These are phyloP conservation scores for Neurospora intermedia DNA, from an alignment of 495 filamentous ascomycete species.

Conservation along the genomic window DNA sequence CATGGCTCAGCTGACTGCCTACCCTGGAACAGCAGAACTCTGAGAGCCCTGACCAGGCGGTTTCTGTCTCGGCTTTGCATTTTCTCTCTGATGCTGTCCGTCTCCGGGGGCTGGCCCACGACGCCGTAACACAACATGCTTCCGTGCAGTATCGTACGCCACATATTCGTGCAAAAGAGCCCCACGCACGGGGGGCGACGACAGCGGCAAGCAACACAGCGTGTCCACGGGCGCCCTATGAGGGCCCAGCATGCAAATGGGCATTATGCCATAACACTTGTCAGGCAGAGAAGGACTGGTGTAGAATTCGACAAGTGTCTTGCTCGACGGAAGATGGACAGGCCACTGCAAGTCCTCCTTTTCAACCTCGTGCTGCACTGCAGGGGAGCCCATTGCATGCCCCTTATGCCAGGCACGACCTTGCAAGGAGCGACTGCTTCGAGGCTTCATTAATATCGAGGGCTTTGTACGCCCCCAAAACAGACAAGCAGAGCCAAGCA, in stretches of 20 bases:
- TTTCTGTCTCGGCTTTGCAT: background rate
- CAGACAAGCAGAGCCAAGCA: background rate
- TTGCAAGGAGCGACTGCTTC: background rate
- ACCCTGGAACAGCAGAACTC: background rate
- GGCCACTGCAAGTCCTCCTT: background rate
- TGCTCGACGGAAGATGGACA: background rate
- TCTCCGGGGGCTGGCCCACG: background rate
- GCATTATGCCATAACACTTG: background rate
- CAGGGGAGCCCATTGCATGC: background rate
- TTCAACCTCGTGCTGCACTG: background rate
- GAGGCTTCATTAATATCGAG: background rate
- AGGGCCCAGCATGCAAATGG: background rate
- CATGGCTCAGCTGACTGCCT: background rate
- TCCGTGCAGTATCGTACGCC: background rate
- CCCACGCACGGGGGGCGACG: background rate
- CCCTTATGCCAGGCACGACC: background rate
- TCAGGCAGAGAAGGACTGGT: background rate
- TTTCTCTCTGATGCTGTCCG: background rate
- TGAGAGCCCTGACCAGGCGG: background rate
- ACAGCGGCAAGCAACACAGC: background rate
- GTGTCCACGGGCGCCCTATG: background rate
- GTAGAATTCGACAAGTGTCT: background rate
- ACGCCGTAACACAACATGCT: background rate
- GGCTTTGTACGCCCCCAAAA: background rate
- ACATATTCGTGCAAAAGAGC: background rate